A percentile compares a stretch with the other conserved stretches of the same genome.
Evolutionary conservation across 2,329 filamentous ascomycete genomes (phyloP).

Genomic region (Dothideomycetes sp.): DNA sequence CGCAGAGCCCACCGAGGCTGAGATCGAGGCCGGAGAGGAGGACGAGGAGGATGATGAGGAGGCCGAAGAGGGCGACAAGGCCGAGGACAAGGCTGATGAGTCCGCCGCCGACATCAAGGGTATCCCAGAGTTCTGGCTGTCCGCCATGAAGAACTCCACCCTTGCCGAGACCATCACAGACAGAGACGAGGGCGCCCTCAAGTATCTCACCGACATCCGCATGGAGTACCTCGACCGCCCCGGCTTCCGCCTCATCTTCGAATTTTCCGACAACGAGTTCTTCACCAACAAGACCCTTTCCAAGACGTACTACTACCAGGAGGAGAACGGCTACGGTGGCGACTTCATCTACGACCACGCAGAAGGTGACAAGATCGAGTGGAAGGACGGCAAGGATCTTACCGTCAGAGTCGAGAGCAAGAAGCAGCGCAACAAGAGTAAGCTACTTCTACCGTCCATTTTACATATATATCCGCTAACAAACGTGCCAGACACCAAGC

Average conservation of each 20-base stretch:
- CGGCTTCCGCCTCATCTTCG: constrained; percentile 96
- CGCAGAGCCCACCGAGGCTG: constrained; percentile 73
- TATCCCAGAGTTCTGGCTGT: constrained; percentile 98
- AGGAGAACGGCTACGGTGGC: constrained; percentile 94
- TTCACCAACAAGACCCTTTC: constrained; percentile 96
- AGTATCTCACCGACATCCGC: constrained; percentile 80
- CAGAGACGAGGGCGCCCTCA: constrained; percentile 86
- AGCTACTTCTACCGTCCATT: constrained; percentile 21
- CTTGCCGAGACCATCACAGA: constrained; percentile 98
- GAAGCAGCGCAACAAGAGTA: constrained; percentile 99
- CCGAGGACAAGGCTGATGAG: constrained; percentile 45
- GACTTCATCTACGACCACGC: constrained; percentile 99
- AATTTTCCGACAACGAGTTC: constrained; percentile 89
- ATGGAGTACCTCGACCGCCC: constrained; percentile 99
- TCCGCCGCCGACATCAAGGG: constrained; percentile 52
- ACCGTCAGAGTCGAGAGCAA: constrained; percentile 95
- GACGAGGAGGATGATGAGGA: constrained; percentile 60
- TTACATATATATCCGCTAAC: constrained; percentile 10
- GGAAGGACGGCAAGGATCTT: constrained; percentile 86
- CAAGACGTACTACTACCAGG: constrained; percentile 99
- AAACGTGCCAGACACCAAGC: constrained; percentile 70
- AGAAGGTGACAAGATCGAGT: constrained; percentile 95
- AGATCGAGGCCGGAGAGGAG: constrained; percentile 77
- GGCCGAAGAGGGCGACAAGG: constrained; percentile 43
- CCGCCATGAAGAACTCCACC: constrained; percentile 99